phyloP scores from a whole-genome alignment of 2,329 filamentous ascomycete species.

The Tolypocladium pustulatum region DNA sequence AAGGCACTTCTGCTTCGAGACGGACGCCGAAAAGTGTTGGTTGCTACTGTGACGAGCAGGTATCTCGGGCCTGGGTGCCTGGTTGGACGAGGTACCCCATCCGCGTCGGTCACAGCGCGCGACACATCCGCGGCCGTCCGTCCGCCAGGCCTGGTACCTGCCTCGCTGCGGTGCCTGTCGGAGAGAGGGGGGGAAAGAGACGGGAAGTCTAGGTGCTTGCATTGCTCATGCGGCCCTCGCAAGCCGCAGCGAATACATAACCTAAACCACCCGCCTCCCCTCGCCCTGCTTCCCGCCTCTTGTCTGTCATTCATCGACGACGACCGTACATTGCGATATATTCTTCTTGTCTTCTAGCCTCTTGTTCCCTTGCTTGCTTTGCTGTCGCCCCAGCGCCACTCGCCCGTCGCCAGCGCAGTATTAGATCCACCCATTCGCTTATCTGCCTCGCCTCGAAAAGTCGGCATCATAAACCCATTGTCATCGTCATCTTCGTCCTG shows the following conservation, averaged over 20 bases:
- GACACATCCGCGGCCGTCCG: background rate
- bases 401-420: background rate
- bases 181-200: background rate
- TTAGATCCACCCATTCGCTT: background rate
- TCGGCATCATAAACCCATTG: background rate
- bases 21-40: background rate
- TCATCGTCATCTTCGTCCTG: background rate
- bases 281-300: background rate
- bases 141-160: background rate
- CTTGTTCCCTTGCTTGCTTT: background rate
- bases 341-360: background rate
- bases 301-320: background rate
- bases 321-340: background rate
- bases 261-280: background rate
- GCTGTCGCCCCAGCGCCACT: background rate
- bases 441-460: background rate
- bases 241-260: background rate
- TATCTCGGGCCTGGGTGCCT: background rate
- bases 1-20: background rate
- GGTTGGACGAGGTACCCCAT: background rate
- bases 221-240: background rate
- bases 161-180: background rate
- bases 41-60: background rate
- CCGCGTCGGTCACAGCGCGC: background rate
- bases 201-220: background rate